Evolutionary conservation across 192 early-diverging fungal genomes (phyloP).

Genomic region (Backusella luteola): DNA sequence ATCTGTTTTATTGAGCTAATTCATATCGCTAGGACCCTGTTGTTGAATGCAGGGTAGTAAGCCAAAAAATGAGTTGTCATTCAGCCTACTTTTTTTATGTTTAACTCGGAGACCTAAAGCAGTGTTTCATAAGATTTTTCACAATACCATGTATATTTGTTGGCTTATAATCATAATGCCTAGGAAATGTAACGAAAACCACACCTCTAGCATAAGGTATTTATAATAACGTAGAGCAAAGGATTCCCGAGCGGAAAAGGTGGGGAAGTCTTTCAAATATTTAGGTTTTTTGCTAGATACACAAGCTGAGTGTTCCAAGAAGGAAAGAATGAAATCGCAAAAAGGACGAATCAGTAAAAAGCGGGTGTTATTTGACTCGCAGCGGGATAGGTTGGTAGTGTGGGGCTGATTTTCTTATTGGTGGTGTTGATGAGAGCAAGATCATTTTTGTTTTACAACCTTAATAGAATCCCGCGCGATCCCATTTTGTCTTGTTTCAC

Average conservation of each 20-base stretch:
- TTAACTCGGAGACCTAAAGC: slow-evolving; percentile 2
- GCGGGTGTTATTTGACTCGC: slow-evolving; percentile 4
- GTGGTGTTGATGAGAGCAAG: not conserved
- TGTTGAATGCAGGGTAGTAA: not conserved
- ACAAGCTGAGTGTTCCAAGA: slow-evolving; percentile 5
- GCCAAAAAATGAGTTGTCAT: not conserved
- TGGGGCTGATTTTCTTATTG: not conserved
- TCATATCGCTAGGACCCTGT: not conserved
- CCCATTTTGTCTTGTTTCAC: slow-evolving; percentile 18
- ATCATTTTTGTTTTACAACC: not conserved
- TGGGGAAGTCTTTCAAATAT: not conserved
- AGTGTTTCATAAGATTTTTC: not conserved
- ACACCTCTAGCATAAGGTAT: not conserved
- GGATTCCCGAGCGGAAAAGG: not conserved
- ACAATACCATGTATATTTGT: not conserved
- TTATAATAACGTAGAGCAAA: not conserved
- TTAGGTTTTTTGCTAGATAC: not conserved
- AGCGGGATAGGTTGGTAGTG: slow-evolving; percentile 7
- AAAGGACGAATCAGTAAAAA: slow-evolving; percentile 15
- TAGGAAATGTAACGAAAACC: not conserved
- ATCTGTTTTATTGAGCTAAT: not conserved
- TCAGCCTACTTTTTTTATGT: not conserved
- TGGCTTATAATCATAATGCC: not conserved
- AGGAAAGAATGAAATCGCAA: slow-evolving; percentile 1
- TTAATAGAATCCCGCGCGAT: slow-evolving; percentile 9